Evolutionary conservation across 352 stramenopile species (phyloP).

Genomic region (Globisporangium iwayamae): DNA sequence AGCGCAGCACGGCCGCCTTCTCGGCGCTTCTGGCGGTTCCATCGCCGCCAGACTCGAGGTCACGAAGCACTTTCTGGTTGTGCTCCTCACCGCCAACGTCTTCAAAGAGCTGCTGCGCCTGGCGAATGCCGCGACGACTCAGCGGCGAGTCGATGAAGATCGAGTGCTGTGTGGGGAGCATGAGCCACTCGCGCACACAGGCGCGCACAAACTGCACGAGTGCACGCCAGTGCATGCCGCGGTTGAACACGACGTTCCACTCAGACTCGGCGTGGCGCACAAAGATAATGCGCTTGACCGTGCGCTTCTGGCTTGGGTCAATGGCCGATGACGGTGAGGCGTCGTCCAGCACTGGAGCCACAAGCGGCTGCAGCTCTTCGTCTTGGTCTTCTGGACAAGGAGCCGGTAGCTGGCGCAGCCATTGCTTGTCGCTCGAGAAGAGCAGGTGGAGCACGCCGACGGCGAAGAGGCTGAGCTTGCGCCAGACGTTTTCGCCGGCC

Average conservation of each 20-base stretch:
- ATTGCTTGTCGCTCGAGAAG: constrained; percentile 71
- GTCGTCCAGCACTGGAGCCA: not conserved
- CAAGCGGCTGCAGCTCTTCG: not conserved
- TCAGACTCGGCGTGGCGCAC: constrained; percentile 85
- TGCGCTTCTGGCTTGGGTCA: not conserved
- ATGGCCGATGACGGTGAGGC: not conserved
- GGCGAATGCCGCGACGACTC: constrained; percentile 49
- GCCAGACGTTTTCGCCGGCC: constrained; percentile 41
- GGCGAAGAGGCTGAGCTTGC: constrained; percentile 65
- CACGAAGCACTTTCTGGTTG: constrained; percentile 1
- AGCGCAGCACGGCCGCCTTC: constrained; percentile 34
- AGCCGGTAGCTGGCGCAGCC: constrained; percentile 15
- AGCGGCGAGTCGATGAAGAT: constrained; percentile 85
- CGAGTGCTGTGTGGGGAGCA: constrained; percentile 65
- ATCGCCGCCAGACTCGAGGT: constrained; percentile 14
- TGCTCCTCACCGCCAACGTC: constrained; percentile 5
- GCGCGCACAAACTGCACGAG: constrained; percentile 47
- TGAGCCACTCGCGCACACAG: constrained; percentile 59
- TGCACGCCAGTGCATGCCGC: constrained; percentile 45
- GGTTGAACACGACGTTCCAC: constrained; percentile 89
- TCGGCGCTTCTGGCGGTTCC: constrained; percentile 18
- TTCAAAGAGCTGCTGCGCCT: constrained; percentile 52
- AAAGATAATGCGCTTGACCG: constrained; percentile 69
- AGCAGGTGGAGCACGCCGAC: constrained; percentile 61
- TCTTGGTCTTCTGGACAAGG: not conserved